Percentiles rank a stretch among this genome's conserved stretches.
phyloP scores from a whole-genome alignment of 1,284 basidiomycete species.

The Thecaphora thlaspeos region DNA sequence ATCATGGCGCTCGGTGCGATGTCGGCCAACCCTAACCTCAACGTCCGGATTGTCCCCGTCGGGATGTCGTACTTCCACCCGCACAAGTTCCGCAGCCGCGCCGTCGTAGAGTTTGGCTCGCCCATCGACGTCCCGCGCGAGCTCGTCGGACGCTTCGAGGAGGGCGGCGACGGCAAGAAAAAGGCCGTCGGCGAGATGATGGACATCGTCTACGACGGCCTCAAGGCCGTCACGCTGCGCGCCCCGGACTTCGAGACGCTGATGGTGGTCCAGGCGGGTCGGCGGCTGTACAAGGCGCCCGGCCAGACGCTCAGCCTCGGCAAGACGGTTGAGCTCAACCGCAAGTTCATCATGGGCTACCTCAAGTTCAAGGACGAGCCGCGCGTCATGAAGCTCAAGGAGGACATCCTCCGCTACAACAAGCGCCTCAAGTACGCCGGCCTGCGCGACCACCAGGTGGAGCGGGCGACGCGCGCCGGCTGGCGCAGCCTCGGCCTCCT shows the following conservation, averaged over 20 bases:
- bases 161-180: constrained; percentile 83
- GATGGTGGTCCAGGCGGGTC: constrained; percentile 96
- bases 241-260: constrained; percentile 97
- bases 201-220: constrained; percentile 88
- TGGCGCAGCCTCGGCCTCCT: constrained; percentile 87
- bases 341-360: constrained; percentile 91
- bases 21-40: constrained; percentile 52
- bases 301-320: constrained; percentile 90
- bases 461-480: constrained; percentile 66
- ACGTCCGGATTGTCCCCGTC: constrained; percentile 56
- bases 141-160: constrained; percentile 83
- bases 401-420: constrained; percentile 90
- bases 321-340: constrained; percentile 95
- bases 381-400: constrained; percentile 76
- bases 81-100: constrained; percentile 58
- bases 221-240: constrained; percentile 93
- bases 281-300: constrained; percentile 90
- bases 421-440: constrained; percentile 85
- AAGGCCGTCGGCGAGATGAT: constrained; percentile 87
- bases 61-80: constrained; percentile 58
- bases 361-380: constrained; percentile 89
- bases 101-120: constrained; percentile 90
- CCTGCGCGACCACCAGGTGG: constrained; percentile 95
- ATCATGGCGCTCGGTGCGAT: constrained; percentile 59
- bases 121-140: constrained; percentile 85